Percentiles rank a stretch among this genome's conserved stretches.
phyloP scores from a whole-genome alignment of 345 rosid genomes.

The Eucalyptus tenuipes region DNA sequence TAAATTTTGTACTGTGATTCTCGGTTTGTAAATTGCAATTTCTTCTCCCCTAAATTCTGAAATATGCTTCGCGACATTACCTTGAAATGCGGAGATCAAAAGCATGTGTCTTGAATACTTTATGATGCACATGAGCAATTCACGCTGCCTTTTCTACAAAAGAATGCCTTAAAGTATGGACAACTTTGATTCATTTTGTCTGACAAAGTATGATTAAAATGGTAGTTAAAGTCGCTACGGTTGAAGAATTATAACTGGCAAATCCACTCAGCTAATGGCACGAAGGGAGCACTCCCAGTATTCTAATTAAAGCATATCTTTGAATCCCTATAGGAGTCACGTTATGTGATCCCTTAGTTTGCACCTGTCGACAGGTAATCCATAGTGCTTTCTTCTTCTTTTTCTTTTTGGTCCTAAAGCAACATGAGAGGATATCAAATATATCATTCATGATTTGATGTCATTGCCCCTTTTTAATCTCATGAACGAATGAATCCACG shows the following conservation, averaged over 20 bases:
- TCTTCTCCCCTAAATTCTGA: not conserved
- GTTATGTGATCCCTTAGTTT: not conserved
- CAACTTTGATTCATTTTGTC: not conserved
- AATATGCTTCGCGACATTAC: not conserved
- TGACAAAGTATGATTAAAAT: not conserved
- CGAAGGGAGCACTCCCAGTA: not conserved
- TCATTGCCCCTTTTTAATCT: not conserved
- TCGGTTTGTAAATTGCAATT: not conserved
- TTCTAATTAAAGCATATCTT: not conserved
- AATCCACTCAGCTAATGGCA: slow-evolving; percentile 2
- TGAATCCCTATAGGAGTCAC: not conserved
- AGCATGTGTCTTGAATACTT: not conserved
- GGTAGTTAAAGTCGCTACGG: slow-evolving; percentile 4
- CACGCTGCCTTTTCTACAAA: not conserved
- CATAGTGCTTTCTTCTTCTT: not conserved
- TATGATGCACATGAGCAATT: not conserved
- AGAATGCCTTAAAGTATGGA: not conserved
- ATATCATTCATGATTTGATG: not conserved
- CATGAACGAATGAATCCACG: not conserved
- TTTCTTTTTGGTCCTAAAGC: not conserved
- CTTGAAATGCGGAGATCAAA: not conserved
- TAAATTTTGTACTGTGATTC: not conserved
- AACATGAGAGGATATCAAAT: not conserved
- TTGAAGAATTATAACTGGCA: not conserved
- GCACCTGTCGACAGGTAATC: not conserved